phyloP scores from a whole-genome alignment of 2,329 filamentous ascomycete genomes.

The Clarireedia paspali region DNA sequence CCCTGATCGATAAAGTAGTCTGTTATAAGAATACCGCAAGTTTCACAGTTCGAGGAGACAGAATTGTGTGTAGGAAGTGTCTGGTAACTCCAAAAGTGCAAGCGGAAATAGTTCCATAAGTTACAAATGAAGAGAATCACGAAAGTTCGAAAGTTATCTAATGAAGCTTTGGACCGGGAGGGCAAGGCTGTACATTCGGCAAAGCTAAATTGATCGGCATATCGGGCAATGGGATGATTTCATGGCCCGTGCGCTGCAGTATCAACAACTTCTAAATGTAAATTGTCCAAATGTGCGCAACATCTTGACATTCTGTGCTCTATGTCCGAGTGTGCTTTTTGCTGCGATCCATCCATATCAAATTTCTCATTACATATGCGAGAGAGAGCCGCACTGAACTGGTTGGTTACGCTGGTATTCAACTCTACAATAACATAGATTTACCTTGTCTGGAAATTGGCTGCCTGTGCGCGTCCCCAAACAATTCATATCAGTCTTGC shows the following conservation, averaged over 20 bases:
- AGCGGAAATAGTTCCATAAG: neutral
- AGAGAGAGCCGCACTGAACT: neutral
- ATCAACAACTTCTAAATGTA: too few relatives aligned
- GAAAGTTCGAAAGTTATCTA: constrained; percentile 9
- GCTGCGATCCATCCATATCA: too few relatives aligned
- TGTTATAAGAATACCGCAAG: neutral
- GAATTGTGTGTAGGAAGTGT: neutral
- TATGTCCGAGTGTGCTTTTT: too few relatives aligned
- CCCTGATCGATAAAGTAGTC: neutral
- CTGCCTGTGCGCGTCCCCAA: neutral
- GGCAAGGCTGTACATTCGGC: neutral
- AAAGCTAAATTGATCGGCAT: constrained; percentile 5
- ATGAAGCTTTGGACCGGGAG: constrained; percentile 6
- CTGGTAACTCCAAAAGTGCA: neutral
- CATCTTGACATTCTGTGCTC: too few relatives aligned
- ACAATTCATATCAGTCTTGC: neutral
- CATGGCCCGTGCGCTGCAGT: too few relatives aligned
- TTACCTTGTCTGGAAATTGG: too few relatives aligned
- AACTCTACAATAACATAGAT: too few relatives aligned
- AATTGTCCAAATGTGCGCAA: too few relatives aligned
- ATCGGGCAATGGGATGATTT: too few relatives aligned
- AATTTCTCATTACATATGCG: too few relatives aligned
- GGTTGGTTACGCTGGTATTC: too few relatives aligned
- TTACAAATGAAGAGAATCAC: constrained; percentile 1
- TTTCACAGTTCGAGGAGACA: neutral